Evolutionary conservation across 2,329 filamentous ascomycete genomes (phyloP), one percentile per base, ranked within the genome.

Genomic region (Microsporum ferrugineum): DNA sequence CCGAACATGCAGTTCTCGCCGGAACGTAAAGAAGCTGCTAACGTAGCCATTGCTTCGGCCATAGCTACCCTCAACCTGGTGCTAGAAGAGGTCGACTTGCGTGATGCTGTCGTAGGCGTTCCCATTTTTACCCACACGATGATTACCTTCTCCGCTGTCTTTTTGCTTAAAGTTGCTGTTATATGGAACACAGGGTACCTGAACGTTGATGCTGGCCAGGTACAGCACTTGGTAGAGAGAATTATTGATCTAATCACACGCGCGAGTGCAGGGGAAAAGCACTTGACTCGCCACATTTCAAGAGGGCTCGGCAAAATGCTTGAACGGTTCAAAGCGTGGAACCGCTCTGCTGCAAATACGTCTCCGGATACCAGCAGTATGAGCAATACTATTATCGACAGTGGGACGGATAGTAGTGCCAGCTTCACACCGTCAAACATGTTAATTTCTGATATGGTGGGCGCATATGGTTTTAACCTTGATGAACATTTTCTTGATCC

Each of bases 81-180:
- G 0, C 71, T 78, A 0, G 76, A 82, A 23, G 78, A 80, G 47
- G 68, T 71, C 14, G 74, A 79, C 63, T 79, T 81, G 57, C 74
- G 75, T 2, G 75, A 77, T 41, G 77, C 78, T 17, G 73, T 76
- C 17, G 76, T 78, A 23, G 79, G 79, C 1, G 77, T 80, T 0
- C 73, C 77, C 4, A 74, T 77, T 14, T 76, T 76, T 64, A 74
- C 76, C 0, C 75, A 77, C 59, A 77, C 75, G 1, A 76, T 77
- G 72, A 74, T 77, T 56, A 76, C 75, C 8, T 77, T 77, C 63
- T 77, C 75, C 2, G 75, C 75, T 0, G 75, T 77, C 0, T 77
- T 77, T 62, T 65, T 77, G 36, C 71, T 77, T 57, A 77, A 77
- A 65, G 75, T 77, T 5, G 75, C 74, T 8, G 72, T 75, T 38